phyloP scores from a whole-genome alignment of 2,329 filamentous ascomycete species.

The Fusarium xyrophilum region DNA sequence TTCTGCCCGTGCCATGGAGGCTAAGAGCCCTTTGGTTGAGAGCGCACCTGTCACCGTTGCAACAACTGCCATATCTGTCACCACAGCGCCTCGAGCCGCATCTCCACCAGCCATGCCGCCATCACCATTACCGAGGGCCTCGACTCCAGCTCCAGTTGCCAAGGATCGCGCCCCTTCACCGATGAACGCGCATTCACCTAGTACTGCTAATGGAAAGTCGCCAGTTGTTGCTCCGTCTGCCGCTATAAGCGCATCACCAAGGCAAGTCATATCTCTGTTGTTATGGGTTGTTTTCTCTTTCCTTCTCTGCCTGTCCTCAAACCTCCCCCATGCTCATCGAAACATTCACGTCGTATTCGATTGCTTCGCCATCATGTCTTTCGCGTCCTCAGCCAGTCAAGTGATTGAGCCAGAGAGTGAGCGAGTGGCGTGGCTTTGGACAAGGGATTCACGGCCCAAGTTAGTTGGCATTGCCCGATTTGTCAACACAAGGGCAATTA shows the following conservation, averaged over 20 bases:
- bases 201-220: slow-evolving; percentile 18
- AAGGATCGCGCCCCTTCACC: slow-evolving; percentile 33
- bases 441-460: slow-evolving; percentile 34
- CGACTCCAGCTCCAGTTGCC: slow-evolving; percentile 18
- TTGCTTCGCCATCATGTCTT: slow-evolving; percentile 26
- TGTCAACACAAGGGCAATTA: slow-evolving; percentile 28
- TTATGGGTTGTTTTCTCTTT: background rate
- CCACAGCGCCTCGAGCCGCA: slow-evolving; percentile 7
- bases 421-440: slow-evolving; percentile 37
- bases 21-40: slow-evolving; percentile 21
- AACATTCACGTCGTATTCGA: slow-evolving; percentile 2
- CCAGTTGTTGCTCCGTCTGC: slow-evolving; percentile 1
- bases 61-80: slow-evolving; percentile 5
- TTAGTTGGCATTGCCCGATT: slow-evolving; percentile 39
- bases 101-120: slow-evolving; percentile 16
- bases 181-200: slow-evolving; percentile 10
- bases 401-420: slow-evolving; percentile 26
- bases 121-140: slow-evolving; percentile 24
- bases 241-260: slow-evolving; percentile 21
- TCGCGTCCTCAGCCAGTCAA: slow-evolving; percentile 33
- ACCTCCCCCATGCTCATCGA: background rate
- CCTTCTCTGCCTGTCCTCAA: background rate
- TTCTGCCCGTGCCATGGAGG: slow-evolving; percentile 28
- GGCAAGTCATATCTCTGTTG: slow-evolving; percentile 11
- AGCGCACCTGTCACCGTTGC: slow-evolving; percentile 12